These are phyloP conservation scores for Aschersonia sp. DNA, from an alignment of 2,329 filamentous ascomycete species.

Conservation along the genomic window DNA sequence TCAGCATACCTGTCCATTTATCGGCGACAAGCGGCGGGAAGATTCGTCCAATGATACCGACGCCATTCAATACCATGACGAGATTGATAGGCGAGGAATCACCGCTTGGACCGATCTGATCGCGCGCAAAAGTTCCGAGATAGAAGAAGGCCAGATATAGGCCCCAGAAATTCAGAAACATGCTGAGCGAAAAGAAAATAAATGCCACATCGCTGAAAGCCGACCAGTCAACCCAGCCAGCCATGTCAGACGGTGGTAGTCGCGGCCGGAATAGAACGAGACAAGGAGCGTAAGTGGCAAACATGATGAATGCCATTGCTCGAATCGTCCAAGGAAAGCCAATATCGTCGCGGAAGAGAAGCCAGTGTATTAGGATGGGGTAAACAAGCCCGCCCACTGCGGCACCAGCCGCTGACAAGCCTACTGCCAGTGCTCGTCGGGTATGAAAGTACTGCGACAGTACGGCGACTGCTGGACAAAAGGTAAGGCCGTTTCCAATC, in stretches of 20 bases:
- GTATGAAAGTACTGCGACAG: slow-evolving; percentile 47
- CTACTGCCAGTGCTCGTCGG: slow-evolving; percentile 41
- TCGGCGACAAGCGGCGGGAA: slow-evolving; percentile 39
- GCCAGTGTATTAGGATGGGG: slow-evolving; percentile 39
- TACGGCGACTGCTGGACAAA: slow-evolving; percentile 43
- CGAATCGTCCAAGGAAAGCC: slow-evolving; percentile 52
- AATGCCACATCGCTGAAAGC: slow-evolving; percentile 44
- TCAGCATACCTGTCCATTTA: slow-evolving; percentile 34
- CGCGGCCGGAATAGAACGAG: slow-evolving; percentile 26
- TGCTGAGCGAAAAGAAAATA: slow-evolving; percentile 31
- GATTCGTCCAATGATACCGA: slow-evolving; percentile 39
- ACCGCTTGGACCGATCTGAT: slow-evolving; percentile 22
- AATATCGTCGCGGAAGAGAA: slow-evolving; percentile 31
- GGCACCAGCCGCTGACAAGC: slow-evolving; percentile 43
- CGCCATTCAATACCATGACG: slow-evolving; percentile 40
- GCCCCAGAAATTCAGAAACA: slow-evolving; percentile 28
- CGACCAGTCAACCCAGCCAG: slow-evolving; percentile 36
- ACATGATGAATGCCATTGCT: slow-evolving; percentile 46
- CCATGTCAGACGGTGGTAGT: slow-evolving; percentile 31
- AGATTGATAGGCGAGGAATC: slow-evolving; percentile 32
- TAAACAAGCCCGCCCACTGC: slow-evolving; percentile 41
- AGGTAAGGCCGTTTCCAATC: slow-evolving; percentile 39
- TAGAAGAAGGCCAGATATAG: slow-evolving; percentile 25
- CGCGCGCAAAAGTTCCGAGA: slow-evolving; percentile 28
- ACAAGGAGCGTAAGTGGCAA: slow-evolving; percentile 26